Base-by-base conservation (phyloP, 106 monocot species). In the Allium sativum region DNA sequence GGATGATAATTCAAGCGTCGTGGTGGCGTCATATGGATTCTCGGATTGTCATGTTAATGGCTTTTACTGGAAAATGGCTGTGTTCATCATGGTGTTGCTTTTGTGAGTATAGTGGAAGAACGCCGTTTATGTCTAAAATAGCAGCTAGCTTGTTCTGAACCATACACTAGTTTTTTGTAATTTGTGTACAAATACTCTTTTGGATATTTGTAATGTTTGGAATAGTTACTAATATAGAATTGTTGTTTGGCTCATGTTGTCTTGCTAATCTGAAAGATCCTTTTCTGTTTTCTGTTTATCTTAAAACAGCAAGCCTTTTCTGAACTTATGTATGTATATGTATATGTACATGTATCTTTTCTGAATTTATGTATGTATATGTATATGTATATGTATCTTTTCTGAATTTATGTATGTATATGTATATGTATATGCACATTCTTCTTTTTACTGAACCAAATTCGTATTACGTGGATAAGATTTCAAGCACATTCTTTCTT, bases 11-110 rank as follows among this genome's bases (percentile, higher is more conserved):
- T 79, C 80, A 10, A 59, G 57, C 9, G 18, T 70, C 40, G 20
- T 59, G 54, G 64, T 73, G 7, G 64, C 71, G 15, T 44, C 71
- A 41, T 44, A 61, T 20, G 73, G 77, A 18, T 42, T 78, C 22
- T 57, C 83, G 13, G 65, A 53, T 56, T 44, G 45, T 60, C 45
- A 47, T 7, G 22, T 69, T 3, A 21, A 48, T 22, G 81, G 69
- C 13, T 69, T 72, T 41, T 73, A 76, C 76, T 59, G 63, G 64
- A 15, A 65, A 51, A 60, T 60, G 41, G 19, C 62, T 6, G 31
- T 65, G 16, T 58, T 73, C 31, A 56, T 79, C 31, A 40, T 74
- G 59, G 60, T 66, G 41, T 40, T 79, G 67, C 19, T 73, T 7
- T 43, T 69, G 21, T 79, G 70, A 57, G 54, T 1, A 59, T n/a